Conservation (phyloP, 352 stramenopile genomes). For the Globisporangium spinosum region DNA sequence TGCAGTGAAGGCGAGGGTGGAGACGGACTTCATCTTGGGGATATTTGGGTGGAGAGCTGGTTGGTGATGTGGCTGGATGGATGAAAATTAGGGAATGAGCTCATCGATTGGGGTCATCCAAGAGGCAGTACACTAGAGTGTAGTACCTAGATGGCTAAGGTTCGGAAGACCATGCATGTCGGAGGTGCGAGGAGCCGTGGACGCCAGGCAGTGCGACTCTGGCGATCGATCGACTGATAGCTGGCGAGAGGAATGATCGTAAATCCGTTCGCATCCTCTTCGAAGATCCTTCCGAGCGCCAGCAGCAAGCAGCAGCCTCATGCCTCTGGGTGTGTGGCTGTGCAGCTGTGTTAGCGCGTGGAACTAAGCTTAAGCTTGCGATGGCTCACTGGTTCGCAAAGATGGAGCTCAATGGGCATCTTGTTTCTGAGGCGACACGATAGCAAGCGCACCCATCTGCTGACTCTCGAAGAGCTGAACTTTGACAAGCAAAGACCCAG, state of each 20-base stretch:
- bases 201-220: slow-evolving; percentile 1
- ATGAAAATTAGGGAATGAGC: slow-evolving; percentile 34
- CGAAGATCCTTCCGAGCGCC: slow-evolving; percentile 3
- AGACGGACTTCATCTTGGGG: slow-evolving; percentile 30
- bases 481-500: neutral
- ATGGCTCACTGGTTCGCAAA: neutral
- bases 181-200: neutral
- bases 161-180: neutral
- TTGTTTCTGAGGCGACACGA: slow-evolving; percentile 9
- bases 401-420: slow-evolving; percentile 1
- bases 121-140: neutral
- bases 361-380: slow-evolving; percentile 4
- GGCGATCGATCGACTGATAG: slow-evolving; percentile 1
- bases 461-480: neutral
- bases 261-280: slow-evolving; percentile 3
- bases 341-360: neutral
- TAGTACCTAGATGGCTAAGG: neutral
- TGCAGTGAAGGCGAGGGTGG: slow-evolving; percentile 19
- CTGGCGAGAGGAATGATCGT: neutral
- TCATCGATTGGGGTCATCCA: neutral
- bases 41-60: neutral
- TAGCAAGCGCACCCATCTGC: slow-evolving; percentile 15
- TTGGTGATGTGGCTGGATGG: slow-evolving; percentile 17
- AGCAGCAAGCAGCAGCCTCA: neutral
- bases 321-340: neutral